Conservation (phyloP, 495 filamentous ascomycete species). For the Penicillium simplicissimum region DNA sequence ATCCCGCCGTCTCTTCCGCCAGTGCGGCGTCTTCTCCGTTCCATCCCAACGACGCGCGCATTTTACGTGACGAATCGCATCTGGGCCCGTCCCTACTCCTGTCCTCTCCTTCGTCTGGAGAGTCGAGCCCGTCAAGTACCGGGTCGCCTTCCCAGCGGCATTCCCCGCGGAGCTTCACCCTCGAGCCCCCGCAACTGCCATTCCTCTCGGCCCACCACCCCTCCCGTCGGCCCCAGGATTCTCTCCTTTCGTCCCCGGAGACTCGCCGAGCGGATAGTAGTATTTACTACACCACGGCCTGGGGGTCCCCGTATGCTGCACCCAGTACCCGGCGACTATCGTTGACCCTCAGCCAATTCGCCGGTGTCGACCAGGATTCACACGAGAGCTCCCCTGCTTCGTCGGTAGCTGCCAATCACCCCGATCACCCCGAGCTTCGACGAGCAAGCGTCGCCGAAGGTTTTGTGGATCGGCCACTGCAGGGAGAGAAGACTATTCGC, state of each 20-base stretch:
- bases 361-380: constrained; percentile 37
- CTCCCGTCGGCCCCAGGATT: constrained; percentile 34
- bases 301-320: constrained; percentile 72
- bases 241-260: constrained; percentile 45
- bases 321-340: constrained; percentile 52
- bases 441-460: constrained; percentile 43
- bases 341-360: constrained; percentile 45
- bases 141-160: constrained; percentile 38
- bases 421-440: constrained; percentile 42
- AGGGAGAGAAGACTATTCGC: constrained; percentile 46
- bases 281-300: constrained; percentile 64
- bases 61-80: constrained; percentile 35
- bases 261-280: constrained; percentile 47
- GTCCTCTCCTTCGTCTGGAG: constrained; percentile 39
- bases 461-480: constrained; percentile 32
- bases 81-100: constrained; percentile 35
- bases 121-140: constrained; percentile 40
- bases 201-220: constrained; percentile 30
- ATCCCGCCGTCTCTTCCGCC: constrained; percentile 43
- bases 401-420: constrained; percentile 53
- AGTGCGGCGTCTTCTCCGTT: constrained; percentile 42
- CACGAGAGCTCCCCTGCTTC: constrained; percentile 41
- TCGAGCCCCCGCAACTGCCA: constrained; percentile 39
- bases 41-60: constrained; percentile 33
- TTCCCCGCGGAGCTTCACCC: constrained; percentile 33